A percentile compares a stretch with the other conserved stretches of the same genome.
phyloP scores from a whole-genome alignment of 2,329 filamentous ascomycete genomes.

The Diaporthe sp. region DNA sequence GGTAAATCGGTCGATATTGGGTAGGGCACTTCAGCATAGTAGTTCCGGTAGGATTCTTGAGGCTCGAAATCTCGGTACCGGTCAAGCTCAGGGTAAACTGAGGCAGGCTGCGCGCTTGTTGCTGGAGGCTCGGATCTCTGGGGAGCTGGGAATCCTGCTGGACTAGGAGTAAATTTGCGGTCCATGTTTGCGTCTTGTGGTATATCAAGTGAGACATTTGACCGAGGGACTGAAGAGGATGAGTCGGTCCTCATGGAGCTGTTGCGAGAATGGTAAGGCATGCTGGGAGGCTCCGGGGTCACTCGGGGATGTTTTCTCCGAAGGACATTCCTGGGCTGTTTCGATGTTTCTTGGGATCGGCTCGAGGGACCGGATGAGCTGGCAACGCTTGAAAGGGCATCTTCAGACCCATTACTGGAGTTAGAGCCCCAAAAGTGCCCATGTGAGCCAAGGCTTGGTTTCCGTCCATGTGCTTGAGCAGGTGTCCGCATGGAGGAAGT shows the following conservation, averaged over 20 bases:
- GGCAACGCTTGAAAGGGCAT: conserved; percentile 48
- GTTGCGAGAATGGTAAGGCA: conserved; percentile 52
- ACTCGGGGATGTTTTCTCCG: conserved; percentile 65
- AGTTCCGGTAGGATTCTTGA: conserved; percentile 51
- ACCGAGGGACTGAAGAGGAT: conserved; percentile 58
- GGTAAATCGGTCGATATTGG: conserved; percentile 74
- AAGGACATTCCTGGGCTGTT: conserved; percentile 58
- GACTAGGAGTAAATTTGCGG: conserved; percentile 58
- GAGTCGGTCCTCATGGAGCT: conserved; percentile 56
- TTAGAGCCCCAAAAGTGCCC: conserved; percentile 58
- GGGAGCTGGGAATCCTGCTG: conserved; percentile 57
- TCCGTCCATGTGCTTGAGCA: conserved; percentile 44
- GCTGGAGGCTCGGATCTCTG: conserved; percentile 58
- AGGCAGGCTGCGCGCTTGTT: conserved; percentile 56
- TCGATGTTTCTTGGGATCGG: conserved; percentile 51
- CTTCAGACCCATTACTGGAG: conserved; percentile 51
- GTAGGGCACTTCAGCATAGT: conserved; percentile 63
- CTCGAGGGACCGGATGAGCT: conserved; percentile 51
- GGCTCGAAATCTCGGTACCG: conserved; percentile 67
- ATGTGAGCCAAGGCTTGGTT: conserved; percentile 57
- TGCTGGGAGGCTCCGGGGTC: conserved; percentile 53
- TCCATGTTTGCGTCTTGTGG: conserved; percentile 55
- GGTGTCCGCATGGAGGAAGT: conserved; percentile 49
- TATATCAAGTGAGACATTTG: conserved; percentile 53
- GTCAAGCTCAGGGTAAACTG: conserved; percentile 72